A percentile compares a stretch with the other conserved stretches of the same genome.
phyloP scores from a whole-genome alignment of 1,284 basidiomycete species.

The Neolentinus lepideus region DNA sequence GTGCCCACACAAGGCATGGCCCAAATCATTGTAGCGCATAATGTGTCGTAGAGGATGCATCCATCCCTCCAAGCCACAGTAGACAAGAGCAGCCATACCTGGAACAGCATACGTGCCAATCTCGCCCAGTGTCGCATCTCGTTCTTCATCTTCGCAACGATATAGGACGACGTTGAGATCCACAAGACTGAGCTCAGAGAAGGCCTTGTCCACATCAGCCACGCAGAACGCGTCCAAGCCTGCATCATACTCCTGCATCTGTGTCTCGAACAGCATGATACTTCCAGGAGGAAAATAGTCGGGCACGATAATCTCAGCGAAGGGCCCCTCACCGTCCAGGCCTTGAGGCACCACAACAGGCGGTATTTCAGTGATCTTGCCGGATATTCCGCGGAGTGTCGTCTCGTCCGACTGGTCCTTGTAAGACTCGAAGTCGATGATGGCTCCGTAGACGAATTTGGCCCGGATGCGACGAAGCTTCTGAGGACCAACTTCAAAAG shows the following conservation, averaged over 20 bases:
- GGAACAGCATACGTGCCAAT: constrained; percentile 80
- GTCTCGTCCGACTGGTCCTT: constrained; percentile 47
- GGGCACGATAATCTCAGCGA: constrained; percentile 75
- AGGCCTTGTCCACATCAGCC: constrained; percentile 63
- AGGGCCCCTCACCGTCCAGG: constrained; percentile 61
- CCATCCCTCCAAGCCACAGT: constrained; percentile 94
- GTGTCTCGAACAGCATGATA: constrained; percentile 85
- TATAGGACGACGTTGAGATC: constrained; percentile 84
- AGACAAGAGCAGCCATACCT: constrained; percentile 64
- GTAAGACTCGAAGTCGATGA: constrained; percentile 61
- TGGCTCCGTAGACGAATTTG: constrained; percentile 76
- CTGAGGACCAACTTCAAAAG: constrained; percentile 67
- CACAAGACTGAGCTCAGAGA: constrained; percentile 71
- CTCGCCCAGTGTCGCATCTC: constrained; percentile 70
- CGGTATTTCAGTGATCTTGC: constrained; percentile 60
- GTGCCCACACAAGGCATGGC: constrained; percentile 84
- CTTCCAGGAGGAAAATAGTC: constrained; percentile 88
- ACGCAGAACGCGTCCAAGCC: constrained; percentile 67
- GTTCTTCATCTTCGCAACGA: constrained; percentile 85
- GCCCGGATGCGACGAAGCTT: constrained; percentile 75
- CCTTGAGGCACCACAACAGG: constrained; percentile 47
- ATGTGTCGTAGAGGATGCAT: constrained; percentile 82
- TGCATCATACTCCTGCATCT: constrained; percentile 60
- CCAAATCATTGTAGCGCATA: constrained; percentile 86
- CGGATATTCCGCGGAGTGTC: constrained; percentile 68